Evolutionary conservation across 495 filamentous ascomycete species (phyloP), one percentile per base, ranked within the genome.

Genomic region (Neurospora intermedia): DNA sequence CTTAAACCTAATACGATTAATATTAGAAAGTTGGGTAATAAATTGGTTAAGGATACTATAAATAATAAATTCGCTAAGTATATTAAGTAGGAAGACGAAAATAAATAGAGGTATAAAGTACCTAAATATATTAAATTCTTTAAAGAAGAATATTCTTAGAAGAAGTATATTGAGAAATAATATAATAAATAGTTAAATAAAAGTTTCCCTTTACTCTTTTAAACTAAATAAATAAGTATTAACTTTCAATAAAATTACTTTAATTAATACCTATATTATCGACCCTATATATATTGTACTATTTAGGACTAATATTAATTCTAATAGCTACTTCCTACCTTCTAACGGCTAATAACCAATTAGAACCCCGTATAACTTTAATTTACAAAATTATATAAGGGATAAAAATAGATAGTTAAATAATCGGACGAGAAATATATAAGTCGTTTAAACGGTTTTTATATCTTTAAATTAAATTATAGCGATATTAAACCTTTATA

Each of bases 141-240:
- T 88, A 98, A 98, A 81, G 96, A 94, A 42, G 91, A 97, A 6
- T 87, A 91, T 74, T 99, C 98, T 81, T 99, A 96, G 96, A 90
- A 89, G 75, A 99, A 99, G 84, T 96, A 99, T 77, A 88, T 98
- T 23, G 96, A 98, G 80, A 99, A 99, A 83, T 91, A 96, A 41
- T 96, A 99, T 78, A 75, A 86, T 0, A 94, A 98, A 72, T 99
- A 93, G 93, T 88, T 91, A 70, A 90, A 94, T 13, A 88, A 84
- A 70, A 86, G 89, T 84, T 9, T 10, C 13, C 20, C 10, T 1
- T 43, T n/a, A 59, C 15, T 71, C 31, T 11, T 69, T 69, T 20
- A 11, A 6, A 38, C 23, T 9, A 20, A 35, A 6, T 9, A 20
- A 35, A 6, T 4, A 41, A 3, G 6, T 16, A 38, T 54, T 45